phyloP scores from a whole-genome alignment of 805 yeast species.

The Candida boidinii region DNA sequence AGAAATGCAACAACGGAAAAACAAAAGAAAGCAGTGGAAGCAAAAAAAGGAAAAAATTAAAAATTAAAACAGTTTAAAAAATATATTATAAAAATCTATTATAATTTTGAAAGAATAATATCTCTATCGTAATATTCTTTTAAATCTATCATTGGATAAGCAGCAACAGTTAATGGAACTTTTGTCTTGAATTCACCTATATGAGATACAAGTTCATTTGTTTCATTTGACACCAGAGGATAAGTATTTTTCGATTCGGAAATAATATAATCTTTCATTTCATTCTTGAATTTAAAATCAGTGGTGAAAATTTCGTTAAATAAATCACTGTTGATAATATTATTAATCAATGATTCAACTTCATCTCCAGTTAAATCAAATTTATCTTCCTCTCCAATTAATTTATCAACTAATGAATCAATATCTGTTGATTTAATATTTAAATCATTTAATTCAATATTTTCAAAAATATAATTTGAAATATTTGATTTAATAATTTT shows the following conservation, averaged over 20 bases:
- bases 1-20: too few relatives aligned
- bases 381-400: slow-evolving; percentile 6
- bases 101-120: slow-evolving; percentile 12
- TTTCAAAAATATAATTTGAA: slow-evolving; percentile 21
- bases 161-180: slow-evolving; percentile 49
- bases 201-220: slow-evolving; percentile 36
- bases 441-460: slow-evolving; percentile 9
- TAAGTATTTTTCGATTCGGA: slow-evolving; percentile 10
- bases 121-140: slow-evolving; percentile 15
- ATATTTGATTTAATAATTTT: slow-evolving; percentile 18
- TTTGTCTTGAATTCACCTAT: slow-evolving; percentile 49
- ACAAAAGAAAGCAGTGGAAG: not conserved
- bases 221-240: slow-evolving; percentile 7
- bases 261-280: slow-evolving; percentile 10
- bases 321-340: slow-evolving; percentile 7
- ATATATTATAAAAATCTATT: slow-evolving; percentile 1
- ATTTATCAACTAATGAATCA: slow-evolving; percentile 14
- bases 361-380: slow-evolving; percentile 3
- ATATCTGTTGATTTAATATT: slow-evolving; percentile 13
- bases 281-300: slow-evolving; percentile 10
- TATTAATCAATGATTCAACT: slow-evolving; percentile 1
- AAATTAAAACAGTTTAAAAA: too few relatives aligned
- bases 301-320: slow-evolving; percentile 14
- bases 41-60: slow-evolving; percentile 4
- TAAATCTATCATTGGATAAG: slow-evolving; percentile 36